Evolutionary conservation across 768 basidiomycete species (phyloP).

Genomic region (Boletellus ananiceps): DNA sequence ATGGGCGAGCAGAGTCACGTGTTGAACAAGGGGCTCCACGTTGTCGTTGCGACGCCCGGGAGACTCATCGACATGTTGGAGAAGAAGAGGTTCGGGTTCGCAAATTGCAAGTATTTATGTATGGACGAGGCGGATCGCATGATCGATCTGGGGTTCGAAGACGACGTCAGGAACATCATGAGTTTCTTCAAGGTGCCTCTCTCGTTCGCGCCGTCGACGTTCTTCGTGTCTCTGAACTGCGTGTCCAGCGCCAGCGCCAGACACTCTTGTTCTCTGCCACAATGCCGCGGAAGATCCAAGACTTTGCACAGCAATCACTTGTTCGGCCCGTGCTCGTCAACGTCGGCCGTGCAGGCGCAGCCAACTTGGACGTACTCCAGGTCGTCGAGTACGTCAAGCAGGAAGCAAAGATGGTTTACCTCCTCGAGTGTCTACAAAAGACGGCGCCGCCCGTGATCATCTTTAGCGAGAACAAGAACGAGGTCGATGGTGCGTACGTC

Average conservation of each 20-base stretch:
- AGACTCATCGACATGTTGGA: slow-evolving; percentile 97
- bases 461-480: slow-evolving; percentile 99
- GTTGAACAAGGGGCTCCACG: slow-evolving; percentile 85
- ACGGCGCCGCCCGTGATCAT: slow-evolving; percentile 97
- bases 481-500: slow-evolving; percentile 81
- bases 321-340: slow-evolving; percentile 94
- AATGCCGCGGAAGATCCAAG: slow-evolving; percentile 98
- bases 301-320: slow-evolving; percentile 96
- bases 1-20: slow-evolving; percentile 97
- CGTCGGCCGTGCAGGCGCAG: slow-evolving; percentile 96
- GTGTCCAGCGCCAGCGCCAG: slow-evolving; percentile 81
- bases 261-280: slow-evolving; percentile 97
- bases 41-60: slow-evolving; percentile 96
- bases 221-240: slow-evolving; percentile 1
- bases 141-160: slow-evolving; percentile 99
- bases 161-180: slow-evolving; percentile 98
- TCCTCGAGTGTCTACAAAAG: slow-evolving; percentile 96
- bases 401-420: slow-evolving; percentile 99
- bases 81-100: slow-evolving; percentile 89
- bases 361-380: slow-evolving; percentile 92
- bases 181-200: slow-evolving; percentile 87
- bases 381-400: slow-evolving; percentile 99
- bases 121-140: slow-evolving; percentile 99
- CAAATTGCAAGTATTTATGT: slow-evolving; percentile 92
- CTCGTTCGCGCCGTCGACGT: background rate